phyloP scores from a whole-genome alignment of 352 stramenopile species.

The Pythium sukuiense region DNA sequence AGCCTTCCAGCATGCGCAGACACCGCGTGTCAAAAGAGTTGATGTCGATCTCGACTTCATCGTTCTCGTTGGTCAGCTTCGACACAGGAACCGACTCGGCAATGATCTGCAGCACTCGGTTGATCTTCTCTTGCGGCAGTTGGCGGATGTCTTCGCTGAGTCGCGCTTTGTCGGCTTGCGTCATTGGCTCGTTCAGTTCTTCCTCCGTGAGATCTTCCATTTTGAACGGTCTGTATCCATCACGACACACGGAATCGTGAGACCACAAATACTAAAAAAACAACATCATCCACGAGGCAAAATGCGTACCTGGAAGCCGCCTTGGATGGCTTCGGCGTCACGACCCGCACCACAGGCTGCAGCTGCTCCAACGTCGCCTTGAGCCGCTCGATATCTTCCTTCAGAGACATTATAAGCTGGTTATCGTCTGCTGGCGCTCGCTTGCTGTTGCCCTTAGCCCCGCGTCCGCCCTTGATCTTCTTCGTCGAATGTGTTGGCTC shows the following conservation, averaged over 20 bases:
- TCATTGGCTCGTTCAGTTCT: slow-evolving; percentile 86
- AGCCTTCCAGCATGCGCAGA: slow-evolving; percentile 88
- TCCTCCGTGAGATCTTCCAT: slow-evolving; percentile 90
- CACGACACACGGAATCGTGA: not conserved
- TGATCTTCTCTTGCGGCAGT: slow-evolving; percentile 86
- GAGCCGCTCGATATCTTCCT: slow-evolving; percentile 86
- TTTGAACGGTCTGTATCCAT: slow-evolving; percentile 65
- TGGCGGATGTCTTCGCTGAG: slow-evolving; percentile 80
- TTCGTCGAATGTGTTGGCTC: slow-evolving; percentile 58
- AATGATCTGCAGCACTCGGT: slow-evolving; percentile 88
- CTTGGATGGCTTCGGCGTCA: slow-evolving; percentile 47
- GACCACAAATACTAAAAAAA: not conserved
- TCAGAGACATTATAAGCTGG: slow-evolving; percentile 84
- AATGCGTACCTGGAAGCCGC: slow-evolving; percentile 52
- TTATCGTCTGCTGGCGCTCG: slow-evolving; percentile 53
- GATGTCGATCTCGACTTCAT: slow-evolving; percentile 90
- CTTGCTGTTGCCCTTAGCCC: slow-evolving; percentile 77
- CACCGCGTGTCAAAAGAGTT: slow-evolving; percentile 87
- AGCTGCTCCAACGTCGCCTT: slow-evolving; percentile 87
- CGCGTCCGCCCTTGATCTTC: slow-evolving; percentile 74
- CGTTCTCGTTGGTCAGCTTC: slow-evolving; percentile 80
- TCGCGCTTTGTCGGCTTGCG: slow-evolving; percentile 77
- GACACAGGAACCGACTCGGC: slow-evolving; percentile 82
- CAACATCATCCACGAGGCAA: not conserved
- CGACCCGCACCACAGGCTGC: slow-evolving; percentile 52